These are phyloP conservation scores for Camellia granthamiana DNA, from an alignment of 148 eudicot species.

Conservation along the genomic window DNA sequence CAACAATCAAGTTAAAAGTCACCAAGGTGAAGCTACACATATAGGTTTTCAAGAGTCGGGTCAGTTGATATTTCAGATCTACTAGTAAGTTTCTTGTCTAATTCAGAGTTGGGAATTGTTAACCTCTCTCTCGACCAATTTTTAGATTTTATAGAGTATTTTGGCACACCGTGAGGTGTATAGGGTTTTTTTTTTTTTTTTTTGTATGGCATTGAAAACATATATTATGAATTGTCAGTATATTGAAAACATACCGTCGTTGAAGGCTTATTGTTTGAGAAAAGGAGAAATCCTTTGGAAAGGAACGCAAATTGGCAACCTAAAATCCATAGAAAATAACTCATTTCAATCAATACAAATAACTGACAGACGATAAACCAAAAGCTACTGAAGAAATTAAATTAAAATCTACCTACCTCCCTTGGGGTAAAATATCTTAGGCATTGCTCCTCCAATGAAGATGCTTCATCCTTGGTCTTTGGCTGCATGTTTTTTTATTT, in stretches of 20 bases:
- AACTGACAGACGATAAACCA: conserved; percentile 4
- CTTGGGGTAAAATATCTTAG: conserved; percentile 93
- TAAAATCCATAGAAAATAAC: conserved; percentile 23
- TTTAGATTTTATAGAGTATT: no score
- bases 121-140: no score
- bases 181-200: no score
- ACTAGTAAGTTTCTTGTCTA: no score
- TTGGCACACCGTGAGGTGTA: no score
- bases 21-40: background rate
- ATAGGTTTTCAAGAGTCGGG: no score
- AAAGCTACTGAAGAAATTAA: background rate
- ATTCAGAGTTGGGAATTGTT: no score
- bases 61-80: no score
- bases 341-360: conserved; percentile 10
- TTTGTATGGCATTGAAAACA: no score
- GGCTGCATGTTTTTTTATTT: conserved; percentile 48
- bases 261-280: conserved; percentile 72
- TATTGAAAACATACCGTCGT: conserved; percentile 58
- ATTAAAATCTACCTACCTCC: conserved; percentile 50
- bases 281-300: conserved; percentile 81
- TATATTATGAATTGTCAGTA: background rate
- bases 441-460: conserved; percentile 53
- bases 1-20: background rate
- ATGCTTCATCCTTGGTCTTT: conserved; percentile 39
- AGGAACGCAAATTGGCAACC: conserved; percentile 96